phyloP scores from a whole-genome alignment of 163 green algal species.

The Prototheca cutis region DNA sequence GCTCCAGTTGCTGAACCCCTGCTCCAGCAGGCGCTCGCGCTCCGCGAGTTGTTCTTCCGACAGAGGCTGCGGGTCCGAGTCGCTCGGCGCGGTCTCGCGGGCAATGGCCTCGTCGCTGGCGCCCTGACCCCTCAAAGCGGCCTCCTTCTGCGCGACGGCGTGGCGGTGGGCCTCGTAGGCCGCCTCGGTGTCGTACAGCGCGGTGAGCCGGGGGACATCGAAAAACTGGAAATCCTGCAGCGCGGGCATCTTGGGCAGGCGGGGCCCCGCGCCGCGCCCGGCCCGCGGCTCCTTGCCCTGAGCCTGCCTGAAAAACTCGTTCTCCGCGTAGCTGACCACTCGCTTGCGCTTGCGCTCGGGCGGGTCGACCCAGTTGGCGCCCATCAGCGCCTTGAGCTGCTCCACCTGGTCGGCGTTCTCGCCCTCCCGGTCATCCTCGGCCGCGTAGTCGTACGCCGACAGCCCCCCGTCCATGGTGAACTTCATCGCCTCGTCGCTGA shows the following conservation, averaged over 20 bases:
- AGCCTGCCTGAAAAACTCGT: constrained; percentile 67
- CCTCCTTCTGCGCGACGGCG: constrained; percentile 33
- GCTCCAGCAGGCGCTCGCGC: constrained; percentile 19
- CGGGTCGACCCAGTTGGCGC: constrained; percentile 92
- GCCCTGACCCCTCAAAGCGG: constrained; percentile 33
- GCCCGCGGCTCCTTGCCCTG: constrained; percentile 9
- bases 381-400: constrained; percentile 40
- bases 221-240: constrained; percentile 98
- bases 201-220: constrained; percentile 61
- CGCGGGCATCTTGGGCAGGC: constrained; percentile 77
- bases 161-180: constrained; percentile 56
- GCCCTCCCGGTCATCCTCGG: constrained; percentile 51
- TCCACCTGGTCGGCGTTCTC: constrained; percentile 34
- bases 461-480: constrained; percentile 92
- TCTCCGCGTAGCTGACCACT: constrained; percentile 68
- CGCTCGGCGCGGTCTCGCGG: constrained; percentile 33
- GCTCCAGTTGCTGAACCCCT: constrained; percentile 89
- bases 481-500: constrained; percentile 89
- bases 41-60: constrained; percentile 62
- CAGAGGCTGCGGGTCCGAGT: constrained; percentile 75
- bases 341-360: constrained; percentile 93
- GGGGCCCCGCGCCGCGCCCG: constrained; percentile 31
- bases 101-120: constrained; percentile 55
- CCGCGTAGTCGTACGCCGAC: constrained; percentile 78
- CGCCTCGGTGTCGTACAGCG: constrained; percentile 89